These are phyloP conservation scores for Aphanomyces cochlioides DNA, from an alignment of 352 stramenopile genomes.

Conservation along the genomic window DNA sequence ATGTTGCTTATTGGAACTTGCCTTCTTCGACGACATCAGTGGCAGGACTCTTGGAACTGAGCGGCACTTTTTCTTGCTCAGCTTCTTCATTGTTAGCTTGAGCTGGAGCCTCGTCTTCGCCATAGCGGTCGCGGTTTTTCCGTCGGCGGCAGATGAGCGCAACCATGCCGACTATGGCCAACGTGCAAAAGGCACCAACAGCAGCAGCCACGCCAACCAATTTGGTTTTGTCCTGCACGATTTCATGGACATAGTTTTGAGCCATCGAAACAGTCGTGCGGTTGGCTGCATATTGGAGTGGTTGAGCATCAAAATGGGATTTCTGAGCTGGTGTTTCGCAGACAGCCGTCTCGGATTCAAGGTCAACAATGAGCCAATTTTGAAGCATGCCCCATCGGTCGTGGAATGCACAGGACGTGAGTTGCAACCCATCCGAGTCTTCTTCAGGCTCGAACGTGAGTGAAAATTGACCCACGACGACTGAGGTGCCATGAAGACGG, in stretches of 20 bases:
- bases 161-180: neutral
- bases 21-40: neutral
- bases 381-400: neutral
- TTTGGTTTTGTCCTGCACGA: slow-evolving; percentile 9
- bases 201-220: slow-evolving; percentile 3
- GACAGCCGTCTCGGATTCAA: neutral
- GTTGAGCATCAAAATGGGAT: slow-evolving; percentile 10
- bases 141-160: slow-evolving; percentile 5
- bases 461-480: slow-evolving; percentile 1
- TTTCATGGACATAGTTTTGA: neutral
- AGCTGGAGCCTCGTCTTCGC: too few species aligned
- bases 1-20: neutral
- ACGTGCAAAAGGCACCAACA: neutral
- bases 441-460: neutral
- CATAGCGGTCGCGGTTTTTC: neutral
- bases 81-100: too few species aligned
- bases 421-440: neutral
- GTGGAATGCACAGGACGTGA: slow-evolving; percentile 4
- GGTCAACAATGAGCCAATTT: slow-evolving; percentile 16
- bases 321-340: slow-evolving; percentile 17
- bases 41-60: too few species aligned
- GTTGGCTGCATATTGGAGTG: slow-evolving; percentile 13
- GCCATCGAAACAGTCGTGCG: neutral
- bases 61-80: too few species aligned
- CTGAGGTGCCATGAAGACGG: neutral